Evolutionary conservation across 2,329 filamentous ascomycete genomes (phyloP), one percentile per base, ranked within the genome.

Genomic region (Periconia digitata): DNA sequence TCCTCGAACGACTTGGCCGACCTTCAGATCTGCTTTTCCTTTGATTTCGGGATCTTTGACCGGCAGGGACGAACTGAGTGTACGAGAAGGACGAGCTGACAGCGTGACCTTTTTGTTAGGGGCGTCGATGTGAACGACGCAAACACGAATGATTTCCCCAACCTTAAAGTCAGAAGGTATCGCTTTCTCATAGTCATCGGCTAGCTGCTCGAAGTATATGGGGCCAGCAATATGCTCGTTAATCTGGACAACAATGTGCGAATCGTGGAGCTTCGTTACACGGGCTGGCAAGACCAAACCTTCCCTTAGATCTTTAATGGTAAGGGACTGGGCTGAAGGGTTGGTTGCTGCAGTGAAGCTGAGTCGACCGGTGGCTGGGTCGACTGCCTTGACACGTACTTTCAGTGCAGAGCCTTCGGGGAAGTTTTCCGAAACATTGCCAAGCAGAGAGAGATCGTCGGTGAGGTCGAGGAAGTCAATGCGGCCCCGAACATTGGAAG

Each of bases 61-160:
- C 1, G 85, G 81, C 3, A 95, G 76, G 1, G 88, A 87, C 1
- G 92, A 96, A 73, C 89, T 95, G 53, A 97, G 77, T 35, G 96
- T 88, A 56, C 89, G 89, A 1, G 92, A 97, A 2, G 92, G 90
- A 37, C 94, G 85, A 34, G 87, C 82, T 6, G 92, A 96, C 12
- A 99, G 77, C 41, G 84, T 82, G 2, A 96, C 75, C 62, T 84
- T 87, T 79, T 96, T 96, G 75, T 95, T 96, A 46, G 84, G 82
- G 45, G 80, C 76, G 67, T 99, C 92, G 17, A 96, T 76, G 34
- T 86, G 83, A 35, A 92, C 80, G 38, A 97, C 82, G 43, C 89
- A 92, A n/a, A 95, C 90, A 44, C 91, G 86, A 39, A 96, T 79
- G 43, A 96, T 84, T 55, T 95, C 90, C 61, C 95, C 90, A 75